A percentile compares a stretch with the other conserved stretches of the same genome.
Conservation (phyloP, 352 stramenopile genomes). For the Pythium guiyangense region DNA sequence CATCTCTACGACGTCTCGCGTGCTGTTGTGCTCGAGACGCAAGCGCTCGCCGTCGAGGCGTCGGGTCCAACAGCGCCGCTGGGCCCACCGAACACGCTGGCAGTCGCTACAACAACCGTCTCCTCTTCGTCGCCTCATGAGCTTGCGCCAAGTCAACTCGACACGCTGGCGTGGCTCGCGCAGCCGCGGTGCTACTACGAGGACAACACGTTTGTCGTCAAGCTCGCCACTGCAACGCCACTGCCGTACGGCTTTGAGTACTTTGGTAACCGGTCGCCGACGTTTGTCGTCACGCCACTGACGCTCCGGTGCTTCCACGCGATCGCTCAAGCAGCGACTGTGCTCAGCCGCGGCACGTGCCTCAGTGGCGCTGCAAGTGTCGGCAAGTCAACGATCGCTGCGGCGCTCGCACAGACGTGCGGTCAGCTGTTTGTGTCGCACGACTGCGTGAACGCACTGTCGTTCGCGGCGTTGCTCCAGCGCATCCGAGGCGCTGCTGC, state of each 20-base stretch:
- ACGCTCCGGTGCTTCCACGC: constrained; percentile 60
- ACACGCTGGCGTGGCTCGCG: constrained; percentile 43
- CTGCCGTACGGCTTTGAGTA: constrained; percentile 75
- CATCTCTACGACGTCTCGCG: constrained; percentile 55
- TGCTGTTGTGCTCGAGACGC: constrained; percentile 8
- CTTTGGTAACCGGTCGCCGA: constrained; percentile 34
- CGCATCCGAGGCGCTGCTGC: constrained; percentile 50
- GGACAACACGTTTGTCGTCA: constrained; percentile 40
- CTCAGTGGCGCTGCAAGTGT: constrained; percentile 28
- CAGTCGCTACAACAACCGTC: no score
- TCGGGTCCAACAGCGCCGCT: neutral
- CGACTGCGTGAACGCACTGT: constrained; percentile 23
- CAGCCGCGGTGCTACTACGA: constrained; percentile 72
- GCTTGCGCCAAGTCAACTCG: neutral
- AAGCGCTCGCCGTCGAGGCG: constrained; percentile 19
- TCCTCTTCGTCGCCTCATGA: no score
- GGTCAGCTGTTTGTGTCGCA: constrained; percentile 42
- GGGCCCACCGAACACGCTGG: neutral
- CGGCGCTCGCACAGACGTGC: constrained; percentile 36
- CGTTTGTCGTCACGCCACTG: constrained; percentile 45
- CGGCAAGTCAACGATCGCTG: constrained; percentile 45
- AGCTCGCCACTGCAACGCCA: constrained; percentile 37
- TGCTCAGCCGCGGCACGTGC: constrained; percentile 32
- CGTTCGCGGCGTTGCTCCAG: constrained; percentile 26
- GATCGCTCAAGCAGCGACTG: constrained; percentile 32